Evolutionary conservation across 2,329 filamentous ascomycete genomes (phyloP), one percentile per base, ranked within the genome.

Genomic region (Ophiosphaerella korrae): DNA sequence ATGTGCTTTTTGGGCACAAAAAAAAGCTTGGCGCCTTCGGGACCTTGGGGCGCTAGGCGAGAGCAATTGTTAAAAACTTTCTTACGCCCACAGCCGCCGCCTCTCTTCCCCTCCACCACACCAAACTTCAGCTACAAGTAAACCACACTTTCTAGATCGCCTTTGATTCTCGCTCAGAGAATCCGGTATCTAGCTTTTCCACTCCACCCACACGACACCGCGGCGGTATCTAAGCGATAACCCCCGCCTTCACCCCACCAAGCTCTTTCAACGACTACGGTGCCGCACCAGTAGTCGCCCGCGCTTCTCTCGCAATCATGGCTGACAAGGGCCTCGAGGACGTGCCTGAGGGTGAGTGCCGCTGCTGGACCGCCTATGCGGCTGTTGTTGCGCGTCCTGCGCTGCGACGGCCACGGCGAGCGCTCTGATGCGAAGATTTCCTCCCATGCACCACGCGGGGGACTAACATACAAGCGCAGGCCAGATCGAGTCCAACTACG

Each of bases 401-500:
- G 47, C 44, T 52, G 53, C 48, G 59, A 45, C 26, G 6, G 11
- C 26, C 26, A 29, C 38, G 14, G 48, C 50, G 31, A 50, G 50
- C 45, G 50, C 47, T 48, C 37, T 49, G 42, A 39, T 12, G 23
- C 29, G 45, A 31, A 21, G 23, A 24, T 42, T 35, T 29, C 3
- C 26, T 29, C 11, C 26, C 11, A 35, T 16, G 52, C 47, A 50
- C 42, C 42, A 23, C 12, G 29, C 26, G 26, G 26, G 7, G 34
- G 37, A 42, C 57, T 61, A 63, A 63, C 56, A 47, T 56, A 46
- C 52, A 47, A 11, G 52, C 76, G 72, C 77, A 96, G 93, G 88
- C 81, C 92, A 96, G 84, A 99, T 99, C 85, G 95, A 99, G 86
- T 96, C 92, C 77, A 99, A 99, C 90, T 99, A 97, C 84, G 94